Conservation (phyloP, 768 basidiomycete genomes). For the Ramaria sp. region DNA sequence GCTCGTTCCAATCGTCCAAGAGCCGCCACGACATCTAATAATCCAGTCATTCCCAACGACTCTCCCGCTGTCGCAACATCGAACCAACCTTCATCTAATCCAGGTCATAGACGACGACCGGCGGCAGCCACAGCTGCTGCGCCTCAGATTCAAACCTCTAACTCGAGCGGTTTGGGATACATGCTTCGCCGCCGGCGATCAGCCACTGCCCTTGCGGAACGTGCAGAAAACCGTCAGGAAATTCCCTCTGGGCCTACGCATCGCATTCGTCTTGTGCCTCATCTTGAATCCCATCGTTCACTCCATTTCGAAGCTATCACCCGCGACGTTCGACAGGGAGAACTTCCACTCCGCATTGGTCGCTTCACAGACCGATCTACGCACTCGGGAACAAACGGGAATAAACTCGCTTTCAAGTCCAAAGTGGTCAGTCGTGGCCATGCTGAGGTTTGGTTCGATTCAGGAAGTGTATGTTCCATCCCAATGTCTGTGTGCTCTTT, state of each 20-base stretch:
- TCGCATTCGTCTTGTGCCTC: slow-evolving; percentile 89
- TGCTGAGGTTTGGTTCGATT: slow-evolving; percentile 80
- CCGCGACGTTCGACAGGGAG: slow-evolving; percentile 67
- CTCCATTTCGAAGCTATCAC: slow-evolving; percentile 89
- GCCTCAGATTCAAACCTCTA: slow-evolving; percentile 12
- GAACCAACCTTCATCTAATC: slow-evolving; percentile 21
- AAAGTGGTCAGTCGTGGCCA: slow-evolving; percentile 93
- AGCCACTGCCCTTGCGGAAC: slow-evolving; percentile 3
- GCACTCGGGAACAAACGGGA: slow-evolving; percentile 50
- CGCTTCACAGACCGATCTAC: slow-evolving; percentile 75
- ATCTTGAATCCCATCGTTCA: slow-evolving; percentile 82
- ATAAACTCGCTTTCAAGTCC: slow-evolving; percentile 88
- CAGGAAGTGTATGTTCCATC: background rate
- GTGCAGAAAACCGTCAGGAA: background rate
- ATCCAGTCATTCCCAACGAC: slow-evolving; percentile 24
- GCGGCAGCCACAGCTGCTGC: slow-evolving; percentile 21
- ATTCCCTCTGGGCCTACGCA: slow-evolving; percentile 29
- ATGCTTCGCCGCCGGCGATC: slow-evolving; percentile 63
- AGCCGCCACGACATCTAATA: slow-evolving; percentile 33
- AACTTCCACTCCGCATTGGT: slow-evolving; percentile 73
- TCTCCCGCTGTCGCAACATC: slow-evolving; percentile 17
- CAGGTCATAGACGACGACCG: slow-evolving; percentile 30
- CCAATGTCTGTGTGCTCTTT: background rate
- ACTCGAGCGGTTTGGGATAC: slow-evolving; percentile 36
- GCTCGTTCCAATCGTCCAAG: slow-evolving; percentile 56